A percentile compares a stretch with the other conserved stretches of the same genome.
Conservation (phyloP, 164 flowering plant genomes). For the Cinnamomum micranthum region DNA sequence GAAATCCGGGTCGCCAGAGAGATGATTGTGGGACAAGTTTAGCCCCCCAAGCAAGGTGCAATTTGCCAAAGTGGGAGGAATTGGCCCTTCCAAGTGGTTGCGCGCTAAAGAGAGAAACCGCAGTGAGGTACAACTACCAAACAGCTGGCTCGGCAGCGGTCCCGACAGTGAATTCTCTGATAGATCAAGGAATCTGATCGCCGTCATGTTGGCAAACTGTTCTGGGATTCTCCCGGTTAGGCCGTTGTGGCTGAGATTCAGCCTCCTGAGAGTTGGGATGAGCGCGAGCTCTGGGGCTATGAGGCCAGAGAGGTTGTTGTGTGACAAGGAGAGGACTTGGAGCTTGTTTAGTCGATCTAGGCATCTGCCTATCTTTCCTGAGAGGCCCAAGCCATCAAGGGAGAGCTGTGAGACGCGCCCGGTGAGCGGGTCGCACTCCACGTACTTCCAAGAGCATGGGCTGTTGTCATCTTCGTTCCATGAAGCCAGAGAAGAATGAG, state of each 20-base stretch:
- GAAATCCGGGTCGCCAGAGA: slow-evolving; percentile 57
- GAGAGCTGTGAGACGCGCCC: slow-evolving; percentile 47
- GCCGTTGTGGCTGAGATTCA: slow-evolving; percentile 59
- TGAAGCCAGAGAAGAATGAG: slow-evolving; percentile 40
- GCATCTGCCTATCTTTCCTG: slow-evolving; percentile 71
- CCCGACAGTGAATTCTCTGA: slow-evolving; percentile 63
- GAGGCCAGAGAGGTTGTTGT: slow-evolving; percentile 57
- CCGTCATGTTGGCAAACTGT: slow-evolving; percentile 19
- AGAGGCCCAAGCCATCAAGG: slow-evolving; percentile 52
- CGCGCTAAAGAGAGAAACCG: slow-evolving; percentile 44
- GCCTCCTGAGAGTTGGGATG: slow-evolving; percentile 27
- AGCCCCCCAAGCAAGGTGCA: slow-evolving; percentile 47
- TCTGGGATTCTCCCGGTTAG: slow-evolving; percentile 53
- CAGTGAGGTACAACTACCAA: slow-evolving; percentile 39
- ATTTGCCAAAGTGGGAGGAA: slow-evolving; percentile 38
- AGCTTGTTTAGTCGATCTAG: slow-evolving; percentile 52
- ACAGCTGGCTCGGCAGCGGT: slow-evolving; percentile 49
- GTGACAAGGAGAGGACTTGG: slow-evolving; percentile 46
- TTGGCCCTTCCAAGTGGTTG: slow-evolving; percentile 65
- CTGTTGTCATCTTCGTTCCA: slow-evolving; percentile 78
- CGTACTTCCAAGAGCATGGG: slow-evolving; percentile 76
- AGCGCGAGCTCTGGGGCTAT: slow-evolving; percentile 36
- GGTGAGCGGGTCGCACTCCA: slow-evolving; percentile 50
- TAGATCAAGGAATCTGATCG: slow-evolving; percentile 55
- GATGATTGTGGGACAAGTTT: slow-evolving; percentile 58